Percentiles rank a stretch among this genome's conserved stretches.
phyloP scores from a whole-genome alignment of 169 alveolate genomes.

The Sarcocystis neurona region DNA sequence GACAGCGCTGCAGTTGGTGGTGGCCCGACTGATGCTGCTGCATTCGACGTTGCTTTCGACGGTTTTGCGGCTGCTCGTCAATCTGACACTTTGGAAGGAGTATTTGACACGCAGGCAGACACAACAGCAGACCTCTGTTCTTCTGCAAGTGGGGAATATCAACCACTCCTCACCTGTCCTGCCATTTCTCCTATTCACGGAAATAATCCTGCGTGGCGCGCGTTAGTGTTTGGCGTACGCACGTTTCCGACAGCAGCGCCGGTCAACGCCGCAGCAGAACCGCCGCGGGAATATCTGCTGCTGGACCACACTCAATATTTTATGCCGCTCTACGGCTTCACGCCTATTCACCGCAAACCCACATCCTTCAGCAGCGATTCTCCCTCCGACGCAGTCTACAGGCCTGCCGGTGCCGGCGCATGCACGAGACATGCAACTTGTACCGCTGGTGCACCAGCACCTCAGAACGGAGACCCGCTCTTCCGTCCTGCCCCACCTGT shows the following conservation, averaged over 20 bases:
- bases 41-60: too few relatives aligned
- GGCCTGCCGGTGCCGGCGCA: too few relatives aligned
- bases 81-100: too few relatives aligned
- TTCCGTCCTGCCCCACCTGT: too few relatives aligned
- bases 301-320: neutral
- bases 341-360: neutral
- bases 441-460: too few relatives aligned
- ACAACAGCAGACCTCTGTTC: too few relatives aligned
- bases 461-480: too few relatives aligned
- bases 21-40: neutral
- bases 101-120: too few relatives aligned
- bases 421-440: too few relatives aligned
- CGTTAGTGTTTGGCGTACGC: neutral
- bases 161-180: neutral
- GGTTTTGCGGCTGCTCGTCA: too few relatives aligned
- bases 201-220: conserved; percentile 6
- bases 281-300: neutral
- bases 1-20: neutral
- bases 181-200: conserved; percentile 4
- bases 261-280: too few relatives aligned
- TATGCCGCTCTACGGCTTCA: conserved; percentile 18
- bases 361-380: neutral
- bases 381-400: neutral
- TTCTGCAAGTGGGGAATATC: too few relatives aligned
- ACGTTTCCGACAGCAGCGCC: neutral